Conservation (phyloP, 176 grass and related monocot species). For the Musa acuminata region DNA sequence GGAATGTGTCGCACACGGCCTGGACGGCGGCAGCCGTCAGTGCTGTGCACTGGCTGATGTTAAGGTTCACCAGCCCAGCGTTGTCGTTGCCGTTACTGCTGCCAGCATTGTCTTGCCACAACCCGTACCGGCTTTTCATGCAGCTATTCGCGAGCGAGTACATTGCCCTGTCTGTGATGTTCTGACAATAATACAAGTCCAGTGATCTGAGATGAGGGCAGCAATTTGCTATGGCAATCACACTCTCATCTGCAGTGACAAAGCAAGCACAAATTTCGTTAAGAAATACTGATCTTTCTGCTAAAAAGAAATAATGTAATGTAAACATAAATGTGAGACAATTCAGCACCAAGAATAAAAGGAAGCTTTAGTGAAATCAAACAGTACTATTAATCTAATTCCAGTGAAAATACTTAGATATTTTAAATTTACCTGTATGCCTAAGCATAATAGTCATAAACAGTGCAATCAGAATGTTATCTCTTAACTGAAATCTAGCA, state of each 20-base stretch:
- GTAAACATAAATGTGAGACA: no score
- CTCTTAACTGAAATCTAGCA: no score
- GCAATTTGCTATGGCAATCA: neutral
- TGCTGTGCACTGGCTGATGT: neutral
- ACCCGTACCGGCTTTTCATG: no score
- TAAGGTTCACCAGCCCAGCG: neutral
- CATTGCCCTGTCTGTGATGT: neutral
- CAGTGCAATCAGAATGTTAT: no score
- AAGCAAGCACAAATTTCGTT: neutral
- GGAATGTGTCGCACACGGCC: neutral
- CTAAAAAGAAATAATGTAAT: no score
- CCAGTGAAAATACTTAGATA: no score
- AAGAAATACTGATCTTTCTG: no score
- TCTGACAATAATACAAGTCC: neutral
- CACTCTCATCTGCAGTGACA: constrained; percentile 1
- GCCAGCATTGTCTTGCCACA: neutral
- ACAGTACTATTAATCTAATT: no score
- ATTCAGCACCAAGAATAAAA: no score
- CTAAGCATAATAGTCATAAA: no score
- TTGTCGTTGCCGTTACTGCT: neutral
- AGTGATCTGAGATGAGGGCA: neutral
- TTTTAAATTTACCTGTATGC: no score
- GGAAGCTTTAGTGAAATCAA: no score
- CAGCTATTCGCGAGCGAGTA: neutral
- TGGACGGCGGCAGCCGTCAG: neutral